Base-by-base conservation (phyloP, 345 rosid species). In the Camelina sativa region DNA sequence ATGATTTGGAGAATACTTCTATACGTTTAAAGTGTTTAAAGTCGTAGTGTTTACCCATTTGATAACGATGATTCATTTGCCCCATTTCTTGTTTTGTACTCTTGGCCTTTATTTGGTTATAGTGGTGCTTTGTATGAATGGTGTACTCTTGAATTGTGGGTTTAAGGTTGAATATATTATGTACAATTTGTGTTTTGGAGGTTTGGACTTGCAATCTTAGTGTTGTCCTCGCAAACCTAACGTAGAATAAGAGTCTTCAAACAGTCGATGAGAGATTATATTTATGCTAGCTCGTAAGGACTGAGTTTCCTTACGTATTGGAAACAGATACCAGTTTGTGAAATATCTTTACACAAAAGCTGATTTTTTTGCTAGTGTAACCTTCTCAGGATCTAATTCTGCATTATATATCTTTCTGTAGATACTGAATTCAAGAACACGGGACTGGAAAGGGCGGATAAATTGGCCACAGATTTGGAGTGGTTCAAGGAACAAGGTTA, bases 401-500 rank as follows among this genome's bases (percentile, higher is more conserved):
- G 30, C 51, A 17, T 47, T 57, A 20, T 57, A 30, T 65, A 15
- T 76, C 71, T 55, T 55, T 40, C 7, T 64, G 32, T 58, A 95
- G 99, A 95, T 84, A 82, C 88, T 6, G 91, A 92, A 79, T 95
- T 95, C 86, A 86, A 83, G 80, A 84, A 86, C 72, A 92, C 89
- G 0, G 97, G 99, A 61, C 58, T 95, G 74, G 97, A 95, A 79
- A 87, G 99, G 79, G 84, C 97, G 54, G 87, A 74, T 35, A 83
- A 69, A 37, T 67, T 92, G 76, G 91, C 88, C 1, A 85, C 65
- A 65, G 97, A 95, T 84, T 84, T 95, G 81, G 84, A 85, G 62
- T 89, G 99, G 97, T 92, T 95, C 83, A 85, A 84, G 79, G 90
- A 90, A 77, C 91, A 92, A 79, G 99, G 99, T 32, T 83, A 90